Base-by-base conservation (phyloP, 1,284 basidiomycete species). In the Pseudozyma sp. region DNA sequence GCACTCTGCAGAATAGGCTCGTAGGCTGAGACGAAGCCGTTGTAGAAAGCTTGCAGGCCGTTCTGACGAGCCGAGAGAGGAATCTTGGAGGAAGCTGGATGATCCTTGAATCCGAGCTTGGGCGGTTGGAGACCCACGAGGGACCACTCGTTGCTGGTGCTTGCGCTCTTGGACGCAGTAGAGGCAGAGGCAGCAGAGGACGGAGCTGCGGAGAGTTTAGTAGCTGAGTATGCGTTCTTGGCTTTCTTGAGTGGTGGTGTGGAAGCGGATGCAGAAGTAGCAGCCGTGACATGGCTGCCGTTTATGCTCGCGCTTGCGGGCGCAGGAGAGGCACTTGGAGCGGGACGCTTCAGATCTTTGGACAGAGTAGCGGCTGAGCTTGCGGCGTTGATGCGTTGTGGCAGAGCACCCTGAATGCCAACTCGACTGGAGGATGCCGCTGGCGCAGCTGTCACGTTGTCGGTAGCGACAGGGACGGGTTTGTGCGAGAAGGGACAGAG, bases 401-500 rank as follows among this genome's bases (percentile, higher is more conserved):
- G 55, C 14, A 44, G 31, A 4, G 33, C 61, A 7, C 56, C 54
- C 17, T 53, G 53, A 7, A 55, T 14, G 5, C 17, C 17, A 9
- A 42, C 45, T 42, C 53, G 53, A 49, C 49, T 58, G 54, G 44
- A 54, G 8, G 54, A 57, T 17, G 66, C 45, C n/a, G 52, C n/a
- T n/a, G 62, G 4, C 34, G 55, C 44, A 6, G 54, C n/a, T 34
- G 35, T 16, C 5, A 45, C n/a, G 42, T 48, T 43, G 30, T 45
- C 11, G n/a, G 10, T 16, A 7, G 31, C 24, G 24, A 24, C 40
- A 29, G 52, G 11, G 9, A 51, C 34, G 1, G 63, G 29, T 30
- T 74, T 58, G 52, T 80, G 79, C 33, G 72, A 75, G 44, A 73
- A 79, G 24, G 75, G 67, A 44, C 79, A 80, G 11, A 52, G 16